Evolutionary conservation across 1,284 basidiomycete genomes (phyloP).

Genomic region (Puccinia hordei): DNA sequence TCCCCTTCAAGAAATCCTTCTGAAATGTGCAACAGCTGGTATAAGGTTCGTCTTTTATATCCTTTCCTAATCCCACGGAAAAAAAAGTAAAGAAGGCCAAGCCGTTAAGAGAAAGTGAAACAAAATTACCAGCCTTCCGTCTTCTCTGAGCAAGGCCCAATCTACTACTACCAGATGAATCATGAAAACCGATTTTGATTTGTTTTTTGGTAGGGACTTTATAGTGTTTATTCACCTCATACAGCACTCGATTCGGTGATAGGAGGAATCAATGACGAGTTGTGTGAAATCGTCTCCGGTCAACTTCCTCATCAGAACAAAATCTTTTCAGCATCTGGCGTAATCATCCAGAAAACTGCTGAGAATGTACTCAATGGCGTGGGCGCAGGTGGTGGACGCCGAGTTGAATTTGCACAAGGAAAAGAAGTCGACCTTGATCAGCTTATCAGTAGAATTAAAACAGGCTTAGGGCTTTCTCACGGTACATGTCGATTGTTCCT

Average conservation of each 20-base stretch:
- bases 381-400: conserved; percentile 28
- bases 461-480: conserved; percentile 17
- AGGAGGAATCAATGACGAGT: conserved; percentile 43
- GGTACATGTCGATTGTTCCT: neutral
- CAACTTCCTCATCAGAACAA: neutral
- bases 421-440: conserved; percentile 27
- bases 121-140: neutral
- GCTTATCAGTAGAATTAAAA: conserved; percentile 26
- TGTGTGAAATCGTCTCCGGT: conserved; percentile 27
- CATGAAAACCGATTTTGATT: neutral
- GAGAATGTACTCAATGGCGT: conserved; percentile 26
- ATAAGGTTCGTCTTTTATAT: conserved; percentile 28
- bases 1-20: conserved; percentile 38
- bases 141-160: neutral
- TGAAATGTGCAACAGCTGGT: conserved; percentile 41
- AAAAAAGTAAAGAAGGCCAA: neutral
- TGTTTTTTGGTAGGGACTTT: conserved; percentile 27
- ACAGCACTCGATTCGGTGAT: conserved; percentile 45
- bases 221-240: conserved; percentile 47
- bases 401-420: conserved; percentile 18
- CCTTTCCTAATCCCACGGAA: neutral
- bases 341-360: neutral
- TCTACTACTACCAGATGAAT: neutral
- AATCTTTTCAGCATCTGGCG: conserved; percentile 16
- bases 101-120: neutral